Evolutionary conservation across 352 stramenopile species (phyloP), one percentile per base, ranked within the genome.

Genomic region (Pythium coloratum): DNA sequence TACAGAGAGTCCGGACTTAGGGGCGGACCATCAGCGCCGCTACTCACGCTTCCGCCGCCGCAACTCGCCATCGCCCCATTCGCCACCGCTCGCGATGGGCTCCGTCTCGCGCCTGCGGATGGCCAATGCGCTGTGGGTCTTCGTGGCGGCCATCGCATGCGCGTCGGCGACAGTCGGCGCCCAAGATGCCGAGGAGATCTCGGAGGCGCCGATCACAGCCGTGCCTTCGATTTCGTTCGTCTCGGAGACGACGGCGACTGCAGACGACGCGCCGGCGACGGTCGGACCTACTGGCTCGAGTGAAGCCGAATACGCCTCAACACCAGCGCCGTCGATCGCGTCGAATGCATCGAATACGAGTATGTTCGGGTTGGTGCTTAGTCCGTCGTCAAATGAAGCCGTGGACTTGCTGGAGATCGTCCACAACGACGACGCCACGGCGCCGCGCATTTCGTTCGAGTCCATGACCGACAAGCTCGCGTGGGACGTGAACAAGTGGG

Each of bases 351-450:
- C 34, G 30, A 24, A 8, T 14, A 30, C 28, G 28, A 69, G 20
- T 13, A 44, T 34, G 7, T 72, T 72, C 59, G 33, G 24, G 7
- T 28, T 72, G 9, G 51, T 55, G 24, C 59, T 42, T 32, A 67
- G 66, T 26, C 40, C 46, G 30, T 68, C 59, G 54, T 67, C 59
- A 1, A 66, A 61, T 55, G 66, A 56, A 20, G 16, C 28, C 6
- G 54, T 64, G 18, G 66, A 72, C 28, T 16, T 65, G 38, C 55
- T 74, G 30, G 68, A 74, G 59, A 70, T 74, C 46, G 59, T 62
- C 30, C 56, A 40, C 16, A 47, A 50, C 3, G 16, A 51, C n/a
- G 40, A 36, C 26, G 50, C 28, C 3, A 7, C 69, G 20, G 50
- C 58, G 47, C 68, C 62, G 57, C 55, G 58, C 30, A 55, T 74